Evolutionary conservation across 768 basidiomycete genomes (phyloP).

Genomic region (Cystofilobasidium macerans): DNA sequence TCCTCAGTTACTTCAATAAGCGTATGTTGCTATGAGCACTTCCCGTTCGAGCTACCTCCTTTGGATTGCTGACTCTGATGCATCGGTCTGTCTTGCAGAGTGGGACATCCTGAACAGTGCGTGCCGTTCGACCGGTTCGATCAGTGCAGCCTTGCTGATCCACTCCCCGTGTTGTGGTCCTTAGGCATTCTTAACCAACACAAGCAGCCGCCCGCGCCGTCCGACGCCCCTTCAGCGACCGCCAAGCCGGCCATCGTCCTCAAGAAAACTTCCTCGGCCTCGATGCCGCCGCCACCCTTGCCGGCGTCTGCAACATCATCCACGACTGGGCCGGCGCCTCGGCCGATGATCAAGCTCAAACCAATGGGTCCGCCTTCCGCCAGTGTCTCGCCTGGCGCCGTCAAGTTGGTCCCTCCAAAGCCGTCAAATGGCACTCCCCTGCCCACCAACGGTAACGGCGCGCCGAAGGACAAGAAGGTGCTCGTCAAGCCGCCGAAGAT

Average conservation of each 20-base stretch:
- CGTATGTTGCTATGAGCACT: conserved; percentile 45
- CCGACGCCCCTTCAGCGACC: neutral
- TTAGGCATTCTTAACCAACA: conserved; percentile 7
- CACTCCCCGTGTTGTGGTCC: no score
- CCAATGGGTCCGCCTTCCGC: conserved; percentile 21
- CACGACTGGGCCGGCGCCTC: neutral
- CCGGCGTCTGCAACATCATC: conserved; percentile 4
- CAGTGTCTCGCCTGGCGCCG: neutral
- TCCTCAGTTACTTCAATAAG: conserved; percentile 77
- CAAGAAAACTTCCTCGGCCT: conserved; percentile 23
- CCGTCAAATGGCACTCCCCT: neutral
- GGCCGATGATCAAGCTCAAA: conserved; percentile 52
- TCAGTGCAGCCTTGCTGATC: neutral
- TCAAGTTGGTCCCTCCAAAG: neutral
- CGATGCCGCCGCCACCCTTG: conserved; percentile 29
- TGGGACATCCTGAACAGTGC: conserved; percentile 83
- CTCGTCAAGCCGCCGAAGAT: conserved; percentile 28
- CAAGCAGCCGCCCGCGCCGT: conserved; percentile 1
- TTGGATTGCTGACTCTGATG: neutral
- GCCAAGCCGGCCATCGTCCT: conserved; percentile 24
- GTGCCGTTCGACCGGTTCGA: conserved; percentile 26
- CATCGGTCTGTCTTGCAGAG: no score
- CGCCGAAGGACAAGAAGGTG: conserved; percentile 21
- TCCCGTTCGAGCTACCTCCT: neutral
- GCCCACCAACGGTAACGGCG: neutral